A percentile compares a stretch with the other conserved stretches of the same genome.
Conservation (phyloP, 148 eudicot species). For the Cornus kousa region DNA sequence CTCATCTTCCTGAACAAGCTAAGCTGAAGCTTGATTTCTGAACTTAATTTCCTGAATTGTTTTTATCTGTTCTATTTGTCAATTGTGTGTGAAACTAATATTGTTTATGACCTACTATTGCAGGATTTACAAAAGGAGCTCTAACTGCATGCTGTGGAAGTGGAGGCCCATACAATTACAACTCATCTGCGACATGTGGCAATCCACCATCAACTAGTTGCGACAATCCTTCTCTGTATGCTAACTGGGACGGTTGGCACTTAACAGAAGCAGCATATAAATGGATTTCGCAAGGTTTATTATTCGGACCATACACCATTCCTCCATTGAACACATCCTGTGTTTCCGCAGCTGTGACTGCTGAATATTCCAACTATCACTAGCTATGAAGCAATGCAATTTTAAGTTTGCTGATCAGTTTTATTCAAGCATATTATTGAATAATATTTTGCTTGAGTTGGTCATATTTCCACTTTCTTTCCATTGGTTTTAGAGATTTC, state of each 20-base stretch:
- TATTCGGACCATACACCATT: slow-evolving; percentile 23
- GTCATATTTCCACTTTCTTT: too few relatives aligned
- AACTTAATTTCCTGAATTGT: too few relatives aligned
- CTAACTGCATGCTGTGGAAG: slow-evolving; percentile 39
- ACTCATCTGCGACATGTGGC: background rate
- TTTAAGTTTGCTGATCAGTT: too few relatives aligned
- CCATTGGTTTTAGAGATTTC: too few relatives aligned
- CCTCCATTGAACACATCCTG: slow-evolving; percentile 19
- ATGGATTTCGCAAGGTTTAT: slow-evolving; percentile 21
- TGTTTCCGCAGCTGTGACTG: background rate
- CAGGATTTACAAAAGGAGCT: slow-evolving; percentile 28
- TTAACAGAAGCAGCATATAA: slow-evolving; percentile 36
- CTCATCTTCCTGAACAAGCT: background rate
- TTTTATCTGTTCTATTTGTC: too few relatives aligned
- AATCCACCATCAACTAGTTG: slow-evolving; percentile 12
- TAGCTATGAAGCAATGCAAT: background rate
- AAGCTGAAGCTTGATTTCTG: too few relatives aligned
- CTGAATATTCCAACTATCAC: background rate
- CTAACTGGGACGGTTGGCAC: slow-evolving; percentile 35
- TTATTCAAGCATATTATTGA: too few relatives aligned
- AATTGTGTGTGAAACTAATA: too few relatives aligned
- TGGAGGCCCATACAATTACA: slow-evolving; percentile 25
- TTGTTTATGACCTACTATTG: background rate
- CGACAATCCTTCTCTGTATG: slow-evolving; percentile 23
- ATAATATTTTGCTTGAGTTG: too few relatives aligned